A percentile compares a stretch with the other conserved stretches of the same genome.
phyloP scores from a whole-genome alignment of 2,329 filamentous ascomycete species.

The Cercospora sp. region DNA sequence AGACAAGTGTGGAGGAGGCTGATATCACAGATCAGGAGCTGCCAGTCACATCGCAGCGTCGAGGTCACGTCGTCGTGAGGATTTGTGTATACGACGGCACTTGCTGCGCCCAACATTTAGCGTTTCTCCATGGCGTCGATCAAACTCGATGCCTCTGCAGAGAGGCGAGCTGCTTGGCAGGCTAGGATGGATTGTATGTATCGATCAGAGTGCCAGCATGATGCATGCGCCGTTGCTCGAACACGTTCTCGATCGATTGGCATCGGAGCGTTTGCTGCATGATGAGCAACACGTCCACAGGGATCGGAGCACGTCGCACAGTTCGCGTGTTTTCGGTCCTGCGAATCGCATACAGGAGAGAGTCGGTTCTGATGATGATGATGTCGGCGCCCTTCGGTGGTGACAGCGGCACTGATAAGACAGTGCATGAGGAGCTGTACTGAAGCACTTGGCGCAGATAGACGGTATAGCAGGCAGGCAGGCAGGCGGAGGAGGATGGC shows the following conservation, averaged over 20 bases:
- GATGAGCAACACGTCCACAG: neutral
- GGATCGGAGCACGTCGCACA: neutral
- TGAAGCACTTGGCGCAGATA: neutral
- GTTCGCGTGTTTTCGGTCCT: neutral
- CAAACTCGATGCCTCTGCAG: neutral
- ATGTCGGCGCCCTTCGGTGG: neutral
- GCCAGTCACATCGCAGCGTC: constrained; percentile 1
- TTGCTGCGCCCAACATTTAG: neutral
- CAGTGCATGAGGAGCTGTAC: neutral
- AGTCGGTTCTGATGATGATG: neutral
- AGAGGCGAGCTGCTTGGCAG: neutral
- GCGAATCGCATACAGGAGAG: neutral
- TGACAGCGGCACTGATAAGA: neutral
- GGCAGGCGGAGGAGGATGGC: neutral
- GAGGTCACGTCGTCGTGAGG: constrained; percentile 1
- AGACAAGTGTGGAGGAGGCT: constrained; percentile 4
- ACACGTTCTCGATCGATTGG: constrained; percentile 18
- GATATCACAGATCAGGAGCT: neutral
- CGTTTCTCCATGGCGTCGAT: neutral
- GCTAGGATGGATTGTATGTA: neutral
- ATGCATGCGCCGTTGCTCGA: constrained; percentile 6
- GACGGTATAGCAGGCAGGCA: neutral
- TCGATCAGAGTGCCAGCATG: neutral
- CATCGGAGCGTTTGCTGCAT: constrained; percentile 3
- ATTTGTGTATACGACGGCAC: neutral